These are phyloP conservation scores for Aegle marmelos DNA, from an alignment of 345 rosid genomes.

Conservation along the genomic window DNA sequence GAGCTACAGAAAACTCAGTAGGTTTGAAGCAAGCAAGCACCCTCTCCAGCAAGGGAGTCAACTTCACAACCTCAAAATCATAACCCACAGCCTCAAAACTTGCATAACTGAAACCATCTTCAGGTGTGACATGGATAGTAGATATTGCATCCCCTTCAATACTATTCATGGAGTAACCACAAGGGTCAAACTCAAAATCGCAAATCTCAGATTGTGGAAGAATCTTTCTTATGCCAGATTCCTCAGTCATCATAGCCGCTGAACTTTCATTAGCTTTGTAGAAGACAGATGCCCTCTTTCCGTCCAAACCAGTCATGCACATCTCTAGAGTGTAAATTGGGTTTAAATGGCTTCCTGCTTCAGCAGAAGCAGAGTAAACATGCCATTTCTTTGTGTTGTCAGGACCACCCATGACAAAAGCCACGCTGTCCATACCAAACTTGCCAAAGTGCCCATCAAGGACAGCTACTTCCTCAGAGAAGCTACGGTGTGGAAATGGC, in stretches of 20 bases:
- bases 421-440: constrained; percentile 58
- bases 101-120: constrained; percentile 94
- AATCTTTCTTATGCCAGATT: constrained; percentile 86
- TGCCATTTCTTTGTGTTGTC: constrained; percentile 78
- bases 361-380: constrained; percentile 75
- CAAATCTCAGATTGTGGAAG: constrained; percentile 83
- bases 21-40: constrained; percentile 82
- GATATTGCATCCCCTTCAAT: constrained; percentile 78
- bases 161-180: constrained; percentile 97
- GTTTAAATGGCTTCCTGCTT: constrained; percentile 2
- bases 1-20: constrained; percentile 62
- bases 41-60: constrained; percentile 55
- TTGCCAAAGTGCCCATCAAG: constrained; percentile 61
- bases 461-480: constrained; percentile 82
- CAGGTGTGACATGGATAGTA: constrained; percentile 91
- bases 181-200: constrained; percentile 91
- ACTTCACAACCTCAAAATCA: constrained; percentile 37
- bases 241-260: constrained; percentile 55
- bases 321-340: constrained; percentile 71
- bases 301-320: constrained; percentile 95
- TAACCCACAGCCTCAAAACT: constrained; percentile 94
- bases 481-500: constrained; percentile 78
- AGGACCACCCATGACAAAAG: constrained; percentile 68
- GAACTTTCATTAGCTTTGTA: constrained; percentile 50
- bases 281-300: constrained; percentile 67